Evolutionary conservation across 768 basidiomycete species (phyloP).

Genomic region (Pleurotus citrinopileatus): DNA sequence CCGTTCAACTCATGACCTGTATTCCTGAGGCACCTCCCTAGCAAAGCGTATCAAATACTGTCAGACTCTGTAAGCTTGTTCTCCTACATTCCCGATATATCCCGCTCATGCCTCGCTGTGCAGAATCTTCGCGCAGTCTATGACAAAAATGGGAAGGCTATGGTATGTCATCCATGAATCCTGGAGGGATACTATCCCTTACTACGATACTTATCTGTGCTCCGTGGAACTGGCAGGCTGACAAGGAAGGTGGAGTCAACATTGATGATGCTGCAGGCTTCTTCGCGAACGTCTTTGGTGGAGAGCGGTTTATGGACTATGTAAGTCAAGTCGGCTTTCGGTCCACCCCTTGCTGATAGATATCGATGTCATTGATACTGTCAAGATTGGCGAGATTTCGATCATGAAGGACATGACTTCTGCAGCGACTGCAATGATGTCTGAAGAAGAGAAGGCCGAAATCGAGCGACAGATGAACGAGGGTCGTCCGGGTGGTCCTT

Average conservation of each 20-base stretch:
- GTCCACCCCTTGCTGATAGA: not conserved
- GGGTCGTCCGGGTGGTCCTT: constrained; percentile 21
- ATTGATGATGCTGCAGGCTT: constrained; percentile 94
- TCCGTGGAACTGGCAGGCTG: constrained; percentile 38
- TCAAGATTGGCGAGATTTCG: constrained; percentile 93
- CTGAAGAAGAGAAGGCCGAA: constrained; percentile 89
- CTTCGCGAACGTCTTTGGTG: constrained; percentile 95
- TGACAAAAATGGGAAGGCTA: constrained; percentile 92
- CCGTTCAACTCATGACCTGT: constrained; percentile 2
- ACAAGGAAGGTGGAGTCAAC: constrained; percentile 72
- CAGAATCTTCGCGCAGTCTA: constrained; percentile 87
- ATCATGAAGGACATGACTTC: constrained; percentile 93
- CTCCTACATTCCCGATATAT: constrained; percentile 7
- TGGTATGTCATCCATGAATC: constrained; percentile 44
- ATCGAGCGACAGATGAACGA: constrained; percentile 71
- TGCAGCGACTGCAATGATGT: constrained; percentile 83
- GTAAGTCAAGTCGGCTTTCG: constrained; percentile 44
- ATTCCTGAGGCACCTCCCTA: constrained; percentile 20
- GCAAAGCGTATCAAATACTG: constrained; percentile 94
- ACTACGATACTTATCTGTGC: not conserved
- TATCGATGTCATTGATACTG: not conserved
- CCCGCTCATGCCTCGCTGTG: constrained; percentile 10
- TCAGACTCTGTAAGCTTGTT: constrained; percentile 66
- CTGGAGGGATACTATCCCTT: not conserved
- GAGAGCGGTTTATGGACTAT: constrained; percentile 87